Evolutionary conservation across 2,329 filamentous ascomycete species (phyloP).

Genomic region (Ophidiomyces ophidiicola): DNA sequence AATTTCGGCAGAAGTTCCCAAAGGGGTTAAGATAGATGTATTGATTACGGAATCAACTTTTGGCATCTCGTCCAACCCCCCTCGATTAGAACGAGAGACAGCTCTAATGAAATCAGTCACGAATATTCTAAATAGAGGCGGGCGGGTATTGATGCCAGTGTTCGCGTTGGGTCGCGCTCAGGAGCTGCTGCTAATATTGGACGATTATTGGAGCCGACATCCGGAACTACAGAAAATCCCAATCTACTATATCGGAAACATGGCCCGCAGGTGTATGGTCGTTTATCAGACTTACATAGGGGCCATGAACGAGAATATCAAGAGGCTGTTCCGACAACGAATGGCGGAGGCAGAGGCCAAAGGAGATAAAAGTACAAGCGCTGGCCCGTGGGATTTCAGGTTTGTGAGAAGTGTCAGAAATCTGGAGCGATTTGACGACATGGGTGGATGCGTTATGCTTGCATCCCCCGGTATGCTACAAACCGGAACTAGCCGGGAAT

Average conservation of each 20-base stretch:
- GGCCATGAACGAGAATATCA: constrained; percentile 99
- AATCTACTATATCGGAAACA: constrained; percentile 94
- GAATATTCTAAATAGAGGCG: constrained; percentile 76
- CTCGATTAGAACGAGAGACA: constrained; percentile 78
- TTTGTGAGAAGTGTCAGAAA: constrained; percentile 86
- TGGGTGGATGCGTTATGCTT: constrained; percentile 92
- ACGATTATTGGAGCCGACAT: constrained; percentile 93
- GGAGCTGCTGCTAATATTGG: constrained; percentile 83
- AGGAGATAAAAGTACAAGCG: constrained; percentile 57
- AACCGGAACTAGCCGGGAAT: constrained; percentile 82
- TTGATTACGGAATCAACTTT: constrained; percentile 97
- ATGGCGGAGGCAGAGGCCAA: constrained; percentile 82
- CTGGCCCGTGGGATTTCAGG: constrained; percentile 88
- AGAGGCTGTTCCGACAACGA: constrained; percentile 79
- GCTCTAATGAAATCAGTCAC: constrained; percentile 94
- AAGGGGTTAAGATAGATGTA: constrained; percentile 82
- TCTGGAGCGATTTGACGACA: constrained; percentile 88
- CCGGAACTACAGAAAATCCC: constrained; percentile 77
- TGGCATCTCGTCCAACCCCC: constrained; percentile 86
- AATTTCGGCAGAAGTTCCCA: constrained; percentile 82
- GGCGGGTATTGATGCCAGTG: constrained; percentile 84
- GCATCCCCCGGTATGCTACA: constrained; percentile 97
- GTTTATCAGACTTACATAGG: constrained; percentile 97
- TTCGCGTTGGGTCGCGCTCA: constrained; percentile 91
- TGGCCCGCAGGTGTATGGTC: constrained; percentile 94